A percentile compares a stretch with the other conserved stretches of the same genome.
phyloP scores from a whole-genome alignment of 257 asterid species.

The Solanum peruvianum region DNA sequence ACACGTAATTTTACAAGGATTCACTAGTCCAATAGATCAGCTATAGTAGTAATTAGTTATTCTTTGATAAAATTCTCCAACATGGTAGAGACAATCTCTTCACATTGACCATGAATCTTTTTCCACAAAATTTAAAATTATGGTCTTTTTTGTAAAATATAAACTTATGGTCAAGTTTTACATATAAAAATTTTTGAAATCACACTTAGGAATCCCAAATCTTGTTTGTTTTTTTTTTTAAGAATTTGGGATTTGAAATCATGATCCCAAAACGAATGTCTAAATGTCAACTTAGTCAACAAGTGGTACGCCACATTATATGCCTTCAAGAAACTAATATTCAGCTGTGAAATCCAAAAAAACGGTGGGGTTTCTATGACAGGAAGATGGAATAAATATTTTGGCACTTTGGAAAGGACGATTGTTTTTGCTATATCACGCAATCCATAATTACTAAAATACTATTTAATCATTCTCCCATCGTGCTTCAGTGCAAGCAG shows the following conservation, averaged over 20 bases:
- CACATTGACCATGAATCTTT: neutral
- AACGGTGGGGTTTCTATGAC: neutral
- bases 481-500: neutral
- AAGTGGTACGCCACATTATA: neutral
- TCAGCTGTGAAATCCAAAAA: neutral
- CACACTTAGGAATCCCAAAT: neutral
- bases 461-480: neutral
- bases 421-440: neutral
- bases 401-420: neutral
- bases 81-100: neutral
- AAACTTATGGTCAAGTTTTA: neutral
- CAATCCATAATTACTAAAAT: neutral
- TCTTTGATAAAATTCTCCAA: neutral
- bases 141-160: neutral
- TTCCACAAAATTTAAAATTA: neutral
- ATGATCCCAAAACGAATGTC: neutral
- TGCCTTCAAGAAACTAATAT: neutral
- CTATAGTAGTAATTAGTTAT: neutral
- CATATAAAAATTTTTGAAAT: neutral
- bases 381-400: neutral
- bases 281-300: neutral
- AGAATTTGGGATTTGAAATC: neutral
- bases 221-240: neutral
- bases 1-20: neutral
- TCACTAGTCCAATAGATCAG: neutral